phyloP scores from a whole-genome alignment of 352 stramenopile genomes.

The Globisporangium iwayamae region DNA sequence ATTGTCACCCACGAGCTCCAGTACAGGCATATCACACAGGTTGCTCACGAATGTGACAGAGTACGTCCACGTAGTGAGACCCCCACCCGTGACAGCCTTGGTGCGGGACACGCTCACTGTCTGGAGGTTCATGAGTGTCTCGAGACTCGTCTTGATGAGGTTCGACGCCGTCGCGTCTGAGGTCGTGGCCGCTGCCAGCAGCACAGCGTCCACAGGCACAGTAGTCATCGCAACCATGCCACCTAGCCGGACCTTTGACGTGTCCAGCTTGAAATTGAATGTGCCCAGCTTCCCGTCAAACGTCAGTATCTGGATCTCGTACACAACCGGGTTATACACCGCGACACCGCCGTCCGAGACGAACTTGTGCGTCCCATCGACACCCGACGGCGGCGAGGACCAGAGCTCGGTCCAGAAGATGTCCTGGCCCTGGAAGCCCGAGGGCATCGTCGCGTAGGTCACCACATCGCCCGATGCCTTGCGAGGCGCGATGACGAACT shows the following conservation, averaged over 20 bases:
- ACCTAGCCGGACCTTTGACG: conserved; percentile 40
- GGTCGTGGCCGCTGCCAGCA: conserved; percentile 27
- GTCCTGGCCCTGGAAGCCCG: conserved; percentile 88
- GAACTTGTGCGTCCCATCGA: conserved; percentile 89
- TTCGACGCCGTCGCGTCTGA: conserved; percentile 56
- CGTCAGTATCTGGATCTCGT: conserved; percentile 89
- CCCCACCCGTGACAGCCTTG: conserved; percentile 16
- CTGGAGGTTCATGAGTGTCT: conserved; percentile 78
- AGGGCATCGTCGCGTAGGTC: conserved; percentile 74
- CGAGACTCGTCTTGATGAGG: conserved; percentile 77
- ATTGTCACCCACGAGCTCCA: conserved; percentile 52
- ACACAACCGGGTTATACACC: conserved; percentile 87
- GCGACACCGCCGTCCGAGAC: conserved; percentile 90
- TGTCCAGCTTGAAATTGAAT: conserved; percentile 82
- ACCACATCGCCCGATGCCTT: conserved; percentile 90
- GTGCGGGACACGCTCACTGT: conserved; percentile 77
- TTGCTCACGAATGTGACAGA: conserved; percentile 86
- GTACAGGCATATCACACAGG: conserved; percentile 73
- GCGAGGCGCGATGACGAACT: conserved; percentile 94
- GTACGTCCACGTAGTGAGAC: conserved; percentile 54
- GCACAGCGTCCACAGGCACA: conserved; percentile 38
- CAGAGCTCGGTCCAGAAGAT: conserved; percentile 96
- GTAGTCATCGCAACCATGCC: conserved; percentile 44
- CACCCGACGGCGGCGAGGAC: conserved; percentile 63
- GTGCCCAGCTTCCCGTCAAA: conserved; percentile 56